Evolutionary conservation across 2,329 filamentous ascomycete genomes (phyloP).

Genomic region (Beauveria asiatica): DNA sequence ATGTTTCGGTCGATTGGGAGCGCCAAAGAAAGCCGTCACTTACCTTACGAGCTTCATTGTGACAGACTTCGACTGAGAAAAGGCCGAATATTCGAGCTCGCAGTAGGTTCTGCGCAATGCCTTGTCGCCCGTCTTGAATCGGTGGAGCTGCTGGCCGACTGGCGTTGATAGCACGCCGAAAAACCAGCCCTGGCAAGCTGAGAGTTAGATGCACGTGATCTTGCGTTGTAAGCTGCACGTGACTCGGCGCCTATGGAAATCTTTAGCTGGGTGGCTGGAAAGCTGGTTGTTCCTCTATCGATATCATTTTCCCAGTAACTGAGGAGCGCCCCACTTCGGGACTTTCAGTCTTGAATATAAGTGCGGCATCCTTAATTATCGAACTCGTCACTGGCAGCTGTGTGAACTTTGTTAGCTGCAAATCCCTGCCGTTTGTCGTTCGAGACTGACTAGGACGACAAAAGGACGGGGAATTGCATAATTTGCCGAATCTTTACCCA

Average conservation of each 20-base stretch:
- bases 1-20: conserved; percentile 14
- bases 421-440: neutral
- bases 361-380: neutral
- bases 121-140: conserved; percentile 7
- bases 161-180: conserved; percentile 3
- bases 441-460: neutral
- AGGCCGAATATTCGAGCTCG: neutral
- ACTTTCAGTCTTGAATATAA: neutral
- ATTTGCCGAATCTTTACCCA: neutral
- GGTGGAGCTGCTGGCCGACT: conserved; percentile 10
- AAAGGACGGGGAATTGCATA: neutral
- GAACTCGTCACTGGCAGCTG: neutral
- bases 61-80: conserved; percentile 20
- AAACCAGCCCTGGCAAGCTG: neutral
- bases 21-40: conserved; percentile 23
- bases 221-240: neutral
- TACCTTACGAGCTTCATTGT: conserved; percentile 97
- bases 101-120: conserved; percentile 8
- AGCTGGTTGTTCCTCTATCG: neutral
- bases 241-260: neutral
- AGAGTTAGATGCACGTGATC: conserved; percentile 1
- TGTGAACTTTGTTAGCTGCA: neutral
- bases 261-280: neutral
- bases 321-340: neutral
- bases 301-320: neutral